Base-by-base conservation (phyloP, 2,329 filamentous ascomycete genomes). In the Knufia fluminis region DNA sequence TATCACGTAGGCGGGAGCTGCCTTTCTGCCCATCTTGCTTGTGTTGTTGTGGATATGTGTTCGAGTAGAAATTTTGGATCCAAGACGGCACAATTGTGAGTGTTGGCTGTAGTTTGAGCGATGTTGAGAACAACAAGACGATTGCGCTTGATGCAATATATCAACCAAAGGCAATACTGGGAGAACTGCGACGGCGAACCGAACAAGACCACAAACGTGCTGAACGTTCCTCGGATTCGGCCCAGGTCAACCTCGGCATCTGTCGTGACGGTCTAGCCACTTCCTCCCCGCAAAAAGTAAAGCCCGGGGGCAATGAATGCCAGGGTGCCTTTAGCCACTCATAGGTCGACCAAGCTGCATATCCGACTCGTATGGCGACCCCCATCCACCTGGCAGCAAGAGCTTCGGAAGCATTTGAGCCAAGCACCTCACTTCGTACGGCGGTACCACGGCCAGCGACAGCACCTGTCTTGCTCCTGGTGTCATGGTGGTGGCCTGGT, bases 1-100 rank as follows among this genome's bases (percentile, higher is more conserved):
- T 53, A 97, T 81, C 64, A 97, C 86, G 75, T 97, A 97, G 75
- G 76, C 76, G 59, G 76, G 76, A 55, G 73, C 69, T 49, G 65
- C 63, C 62, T 76, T 75, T 59, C 73, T 71, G 56, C 67, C 70
- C 75, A 78, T 78, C 53, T 46, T 73, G 62, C 9, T 36, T 14
- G 33, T 36, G 33, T n/a, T 36, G 33, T 16, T 17, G 33, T 36
- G 10, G 16, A 8, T 14, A n/a, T 14, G 9, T 7, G 33, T 36
- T 36, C n/a, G 16, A 17, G n/a, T 36, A 14, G 33, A 36, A 36
- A 14, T 6, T 36, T 4, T 14, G 33, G 4, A 4, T 36, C n/a
- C n/a, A n/a, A n/a, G n/a, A n/a, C n/a, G n/a, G n/a, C n/a, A n/a
- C n/a, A n/a, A n/a, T n/a, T n/a, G n/a, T 36, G 33, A 33, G 23